Evolutionary conservation across 1,284 basidiomycete species (phyloP).

Genomic region (Melampsora americana): DNA sequence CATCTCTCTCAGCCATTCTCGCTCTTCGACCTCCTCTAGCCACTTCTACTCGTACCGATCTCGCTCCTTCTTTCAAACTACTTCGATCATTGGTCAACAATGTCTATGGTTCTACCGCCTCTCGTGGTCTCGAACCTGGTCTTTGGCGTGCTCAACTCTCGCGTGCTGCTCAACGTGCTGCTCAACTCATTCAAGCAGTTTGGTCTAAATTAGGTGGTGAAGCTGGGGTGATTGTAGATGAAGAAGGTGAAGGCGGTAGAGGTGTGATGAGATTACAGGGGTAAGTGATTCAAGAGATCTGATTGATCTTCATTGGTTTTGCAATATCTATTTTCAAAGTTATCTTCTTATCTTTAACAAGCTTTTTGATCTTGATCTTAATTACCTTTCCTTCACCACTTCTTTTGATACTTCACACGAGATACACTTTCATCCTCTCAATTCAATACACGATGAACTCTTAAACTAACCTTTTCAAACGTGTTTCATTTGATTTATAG

Average conservation of each 20-base stretch:
- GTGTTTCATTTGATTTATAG: conserved; percentile 5
- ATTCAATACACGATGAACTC: too few relatives aligned
- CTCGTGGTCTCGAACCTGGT: conserved; percentile 33
- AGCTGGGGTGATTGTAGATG: conserved; percentile 36
- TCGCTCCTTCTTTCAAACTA: conserved; percentile 41
- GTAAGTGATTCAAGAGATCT: neutral
- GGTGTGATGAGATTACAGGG: conserved; percentile 43
- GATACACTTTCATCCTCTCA: too few relatives aligned
- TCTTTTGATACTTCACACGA: too few relatives aligned
- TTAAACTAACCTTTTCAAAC: neutral
- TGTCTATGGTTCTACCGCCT: conserved; percentile 14
- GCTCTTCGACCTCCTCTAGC: conserved; percentile 41
- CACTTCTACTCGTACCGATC: conserved; percentile 41
- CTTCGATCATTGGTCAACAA: conserved; percentile 31
- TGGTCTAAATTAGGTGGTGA: conserved; percentile 36
- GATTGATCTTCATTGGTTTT: neutral
- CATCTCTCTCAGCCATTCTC: conserved; percentile 19
- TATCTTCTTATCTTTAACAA: neutral
- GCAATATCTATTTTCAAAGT: neutral
- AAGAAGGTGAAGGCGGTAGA: conserved; percentile 31
- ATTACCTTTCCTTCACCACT: neutral
- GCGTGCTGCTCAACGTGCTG: conserved; percentile 19
- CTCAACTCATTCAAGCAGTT: conserved; percentile 30
- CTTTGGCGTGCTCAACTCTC: conserved; percentile 41
- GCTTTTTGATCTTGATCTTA: neutral